phyloP scores from a whole-genome alignment of 495 filamentous ascomycete genomes.

The Daldinia loculata region DNA sequence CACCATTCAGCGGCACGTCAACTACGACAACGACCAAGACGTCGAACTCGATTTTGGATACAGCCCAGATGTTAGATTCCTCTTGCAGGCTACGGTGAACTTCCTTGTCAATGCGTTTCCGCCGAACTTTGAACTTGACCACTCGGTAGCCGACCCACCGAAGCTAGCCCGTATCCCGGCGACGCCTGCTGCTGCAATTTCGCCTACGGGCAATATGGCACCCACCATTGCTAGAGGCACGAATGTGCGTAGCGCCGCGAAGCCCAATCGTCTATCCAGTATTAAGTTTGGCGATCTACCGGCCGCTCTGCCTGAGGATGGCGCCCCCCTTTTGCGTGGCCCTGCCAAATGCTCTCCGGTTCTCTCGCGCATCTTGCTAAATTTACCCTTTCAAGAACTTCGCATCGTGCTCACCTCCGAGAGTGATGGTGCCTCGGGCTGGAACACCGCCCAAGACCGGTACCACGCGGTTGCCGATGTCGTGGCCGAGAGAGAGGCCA shows the following conservation, averaged over 20 bases:
- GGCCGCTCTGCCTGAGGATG: slow-evolving; percentile 51
- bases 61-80: slow-evolving; percentile 42
- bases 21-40: slow-evolving; percentile 42
- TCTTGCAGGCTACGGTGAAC: slow-evolving; percentile 50
- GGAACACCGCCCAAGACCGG: slow-evolving; percentile 52
- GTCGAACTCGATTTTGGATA: slow-evolving; percentile 42
- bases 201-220: slow-evolving; percentile 11
- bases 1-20: slow-evolving; percentile 36
- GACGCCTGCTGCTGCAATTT: slow-evolving; percentile 20
- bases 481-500: slow-evolving; percentile 67
- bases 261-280: slow-evolving; percentile 56
- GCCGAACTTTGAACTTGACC: slow-evolving; percentile 58
- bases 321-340: slow-evolving; percentile 44
- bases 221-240: slow-evolving; percentile 51
- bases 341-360: slow-evolving; percentile 44
- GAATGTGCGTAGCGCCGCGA: slow-evolving; percentile 40
- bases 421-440: slow-evolving; percentile 55
- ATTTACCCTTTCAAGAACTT: slow-evolving; percentile 68
- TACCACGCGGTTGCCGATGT: slow-evolving; percentile 60
- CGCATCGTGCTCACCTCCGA: slow-evolving; percentile 64
- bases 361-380: slow-evolving; percentile 69
- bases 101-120: slow-evolving; percentile 61
- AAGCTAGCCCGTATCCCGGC: slow-evolving; percentile 51
- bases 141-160: slow-evolving; percentile 47
- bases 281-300: slow-evolving; percentile 74